Base-by-base conservation (phyloP, 139 green algal species). In the Haematococcus sp. region DNA sequence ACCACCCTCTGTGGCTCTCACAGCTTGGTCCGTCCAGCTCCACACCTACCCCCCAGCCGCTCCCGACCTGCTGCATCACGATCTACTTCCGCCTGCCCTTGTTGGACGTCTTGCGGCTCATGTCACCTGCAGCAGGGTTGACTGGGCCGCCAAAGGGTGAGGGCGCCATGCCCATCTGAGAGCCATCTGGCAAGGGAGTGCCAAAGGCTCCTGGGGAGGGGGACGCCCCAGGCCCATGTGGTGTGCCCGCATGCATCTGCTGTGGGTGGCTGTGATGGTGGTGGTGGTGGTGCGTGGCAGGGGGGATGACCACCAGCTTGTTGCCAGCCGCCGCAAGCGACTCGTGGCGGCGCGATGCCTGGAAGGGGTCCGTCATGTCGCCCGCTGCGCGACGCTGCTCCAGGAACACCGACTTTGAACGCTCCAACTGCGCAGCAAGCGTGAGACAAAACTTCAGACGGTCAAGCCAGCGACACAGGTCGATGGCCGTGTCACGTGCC, bases 291-390 rank as follows among this genome's bases (percentile, higher is more conserved):
- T 34, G n/a, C 11, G n/a, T 65, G 58, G 58, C 58, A 34, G 58
- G 58, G 22, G 58, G 58, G 58, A 65, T 65, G 23, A 65, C 58
- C 23, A 65, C 58, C 28, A 30, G 58, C 25, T 65, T 65, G 58
- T 34, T 65, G 58, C n/a, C n/a, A 16, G 58, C 58, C 3, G 58
- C 23, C 23, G 40, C 40, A 49, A 40, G 58, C n/a, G 28, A 30
- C 58, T 65, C n/a, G 11, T 40, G 58, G 58, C 58, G 58, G n/a
- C 58, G 58, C 3, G 58, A 65, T 3, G 28, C 58, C 25, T 65
- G 58, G 44, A 81, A 81, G 28, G 76, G 76, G 70, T 81, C 56
- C 4, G 68, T 61, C 49, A 70, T 64, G 70, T 81, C 76, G 2
- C 76, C 76, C 3, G 49, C 32, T 20, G 70, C 51, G 0, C 63